Evolutionary conservation across 805 yeast species (phyloP).

Genomic region (Candida michaelii): DNA sequence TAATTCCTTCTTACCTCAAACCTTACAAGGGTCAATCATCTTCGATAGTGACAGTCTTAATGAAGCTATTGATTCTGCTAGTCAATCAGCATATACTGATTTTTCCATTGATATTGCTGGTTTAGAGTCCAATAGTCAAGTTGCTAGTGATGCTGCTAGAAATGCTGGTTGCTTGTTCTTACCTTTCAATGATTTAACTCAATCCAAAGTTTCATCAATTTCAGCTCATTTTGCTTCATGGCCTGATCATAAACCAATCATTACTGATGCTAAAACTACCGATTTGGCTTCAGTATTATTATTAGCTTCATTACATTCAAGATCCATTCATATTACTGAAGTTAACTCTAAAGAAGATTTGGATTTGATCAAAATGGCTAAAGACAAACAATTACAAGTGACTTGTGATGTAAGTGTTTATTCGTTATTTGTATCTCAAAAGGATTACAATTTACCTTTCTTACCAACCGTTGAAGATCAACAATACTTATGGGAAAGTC

Average conservation of each 20-base stretch:
- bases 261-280: constrained; percentile 90
- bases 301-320: constrained; percentile 81
- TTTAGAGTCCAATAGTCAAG: constrained; percentile 63
- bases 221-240: constrained; percentile 78
- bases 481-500: constrained; percentile 73
- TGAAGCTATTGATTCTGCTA: constrained; percentile 58
- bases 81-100: constrained; percentile 72
- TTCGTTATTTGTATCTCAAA: constrained; percentile 72
- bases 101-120: constrained; percentile 83
- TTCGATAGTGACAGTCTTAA: constrained; percentile 64
- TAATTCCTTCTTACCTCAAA: constrained; percentile 74
- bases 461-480: constrained; percentile 83
- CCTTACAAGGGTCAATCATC: constrained; percentile 60
- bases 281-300: constrained; percentile 90
- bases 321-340: constrained; percentile 86
- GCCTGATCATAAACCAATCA: constrained; percentile 81
- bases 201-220: constrained; percentile 71
- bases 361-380: constrained; percentile 79
- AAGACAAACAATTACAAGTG: constrained; percentile 75
- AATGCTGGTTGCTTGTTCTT: constrained; percentile 78
- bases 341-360: constrained; percentile 80
- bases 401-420: constrained; percentile 88
- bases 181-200: constrained; percentile 72
- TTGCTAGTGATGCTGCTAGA: constrained; percentile 59
- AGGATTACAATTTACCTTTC: constrained; percentile 66